A percentile compares a stretch with the other conserved stretches of the same genome.
Conservation (phyloP, 1,284 basidiomycete species). For the Fomitopsis schrenkii region DNA sequence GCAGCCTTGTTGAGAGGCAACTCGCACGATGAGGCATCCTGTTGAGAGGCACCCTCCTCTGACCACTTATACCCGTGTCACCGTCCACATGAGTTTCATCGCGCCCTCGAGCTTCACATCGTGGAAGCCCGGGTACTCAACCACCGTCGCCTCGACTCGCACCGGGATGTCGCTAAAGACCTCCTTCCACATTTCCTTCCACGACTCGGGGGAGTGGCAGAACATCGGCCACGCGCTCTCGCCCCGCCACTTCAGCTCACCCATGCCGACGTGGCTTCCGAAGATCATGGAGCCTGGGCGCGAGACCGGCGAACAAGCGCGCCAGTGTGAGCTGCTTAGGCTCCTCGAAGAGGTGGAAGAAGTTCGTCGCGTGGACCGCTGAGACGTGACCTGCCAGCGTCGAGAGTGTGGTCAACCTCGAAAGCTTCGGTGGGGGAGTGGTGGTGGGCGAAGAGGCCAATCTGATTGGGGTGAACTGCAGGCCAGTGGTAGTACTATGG, state of each 20-base stretch:
- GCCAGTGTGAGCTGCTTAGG: slow-evolving; percentile 36
- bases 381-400: slow-evolving; percentile 36
- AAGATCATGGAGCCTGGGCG: slow-evolving; percentile 29
- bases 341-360: slow-evolving; percentile 46
- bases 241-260: slow-evolving; percentile 8
- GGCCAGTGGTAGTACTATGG: slow-evolving; percentile 1
- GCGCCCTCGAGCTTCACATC: neutral
- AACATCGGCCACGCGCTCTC: slow-evolving; percentile 14
- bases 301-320: slow-evolving; percentile 31
- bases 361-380: slow-evolving; percentile 37
- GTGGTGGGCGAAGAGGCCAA: neutral
- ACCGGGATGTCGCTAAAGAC: slow-evolving; percentile 36
- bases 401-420: slow-evolving; percentile 27
- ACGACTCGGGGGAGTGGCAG: slow-evolving; percentile 33
- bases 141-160: slow-evolving; percentile 24
- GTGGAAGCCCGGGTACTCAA: neutral
- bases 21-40: too few relatives aligned
- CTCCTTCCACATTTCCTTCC: slow-evolving; percentile 38
- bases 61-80: neutral
- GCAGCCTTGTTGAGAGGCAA: too few relatives aligned
- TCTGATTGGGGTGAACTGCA: slow-evolving; percentile 20
- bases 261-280: slow-evolving; percentile 24
- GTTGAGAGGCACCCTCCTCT: neutral
- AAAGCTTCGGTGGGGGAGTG: slow-evolving; percentile 17
- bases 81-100: neutral